These are phyloP conservation scores for Starmerella asiatica DNA, from an alignment of 805 yeast genomes.

Conservation along the genomic window DNA sequence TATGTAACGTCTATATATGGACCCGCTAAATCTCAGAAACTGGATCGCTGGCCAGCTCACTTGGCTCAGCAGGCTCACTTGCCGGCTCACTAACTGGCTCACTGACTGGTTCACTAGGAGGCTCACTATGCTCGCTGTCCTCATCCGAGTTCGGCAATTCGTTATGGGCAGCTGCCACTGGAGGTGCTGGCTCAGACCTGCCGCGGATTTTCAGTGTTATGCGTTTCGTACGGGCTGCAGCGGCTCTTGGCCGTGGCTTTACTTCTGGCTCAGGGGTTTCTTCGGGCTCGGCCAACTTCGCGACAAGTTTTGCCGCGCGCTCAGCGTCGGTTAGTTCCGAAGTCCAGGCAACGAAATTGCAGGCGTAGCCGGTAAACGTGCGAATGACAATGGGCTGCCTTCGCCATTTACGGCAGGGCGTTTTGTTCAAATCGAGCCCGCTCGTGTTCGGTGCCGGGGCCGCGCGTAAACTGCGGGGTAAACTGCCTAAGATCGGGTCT, in stretches of 20 bases:
- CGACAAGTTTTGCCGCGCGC: constrained; percentile 2
- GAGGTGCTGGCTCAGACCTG: not conserved
- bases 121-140: not conserved
- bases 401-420: constrained; percentile 35
- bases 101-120: constrained; percentile 2
- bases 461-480: constrained; percentile 18
- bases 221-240: too few relatives aligned
- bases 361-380: constrained; percentile 35
- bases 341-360: constrained; percentile 30
- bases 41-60: too few relatives aligned
- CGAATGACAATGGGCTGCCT: constrained; percentile 30
- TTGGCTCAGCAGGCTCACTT: too few relatives aligned
- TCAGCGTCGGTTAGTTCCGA: constrained; percentile 24
- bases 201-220: too few relatives aligned
- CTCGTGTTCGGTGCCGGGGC: constrained; percentile 26
- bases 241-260: too few relatives aligned
- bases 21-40: too few relatives aligned
- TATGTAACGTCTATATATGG: too few relatives aligned
- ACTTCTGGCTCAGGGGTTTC: constrained; percentile 1
- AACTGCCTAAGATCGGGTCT: constrained; percentile 17
- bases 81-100: constrained; percentile 5
- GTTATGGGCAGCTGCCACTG: too few relatives aligned
- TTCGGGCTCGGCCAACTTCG: constrained; percentile 2
- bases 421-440: constrained; percentile 32
- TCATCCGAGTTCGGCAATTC: too few relatives aligned